These are phyloP conservation scores for Acer yangbiense DNA, from an alignment of 345 rosid genomes.

Conservation along the genomic window DNA sequence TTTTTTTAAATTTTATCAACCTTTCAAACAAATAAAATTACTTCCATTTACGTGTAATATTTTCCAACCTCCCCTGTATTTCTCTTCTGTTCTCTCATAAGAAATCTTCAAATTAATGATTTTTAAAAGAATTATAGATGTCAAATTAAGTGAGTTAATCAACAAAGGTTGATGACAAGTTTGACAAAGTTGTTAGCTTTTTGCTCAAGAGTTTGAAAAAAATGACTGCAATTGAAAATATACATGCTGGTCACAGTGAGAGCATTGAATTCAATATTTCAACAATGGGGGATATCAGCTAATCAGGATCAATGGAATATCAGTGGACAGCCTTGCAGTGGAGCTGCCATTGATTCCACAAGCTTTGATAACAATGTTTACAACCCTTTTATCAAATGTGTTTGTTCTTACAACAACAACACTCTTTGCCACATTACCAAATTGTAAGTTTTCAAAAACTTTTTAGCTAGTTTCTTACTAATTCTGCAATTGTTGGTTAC, in stretches of 20 bases:
- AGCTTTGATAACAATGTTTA: background rate
- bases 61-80: too few species aligned
- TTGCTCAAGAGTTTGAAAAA: background rate
- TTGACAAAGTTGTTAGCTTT: background rate
- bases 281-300: conserved; percentile 41
- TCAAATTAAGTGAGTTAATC: background rate
- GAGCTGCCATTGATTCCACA: conserved; percentile 35
- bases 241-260: conserved; percentile 23
- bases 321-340: conserved; percentile 53
- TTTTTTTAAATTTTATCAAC: too few species aligned
- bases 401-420: conserved; percentile 33
- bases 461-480: too few species aligned
- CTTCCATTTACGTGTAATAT: too few species aligned
- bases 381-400: conserved; percentile 57
- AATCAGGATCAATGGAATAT: conserved; percentile 38
- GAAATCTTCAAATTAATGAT: too few species aligned
- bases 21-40: too few species aligned
- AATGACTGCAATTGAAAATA: background rate
- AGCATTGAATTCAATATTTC: conserved; percentile 45
- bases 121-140: background rate
- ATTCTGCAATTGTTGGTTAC: too few species aligned
- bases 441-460: conserved; percentile 26
- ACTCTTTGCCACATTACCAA: conserved; percentile 47
- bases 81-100: too few species aligned
- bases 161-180: background rate